These are phyloP conservation scores for Hypoxylon sp. DNA, from an alignment of 2,329 filamentous ascomycete genomes.

Conservation along the genomic window DNA sequence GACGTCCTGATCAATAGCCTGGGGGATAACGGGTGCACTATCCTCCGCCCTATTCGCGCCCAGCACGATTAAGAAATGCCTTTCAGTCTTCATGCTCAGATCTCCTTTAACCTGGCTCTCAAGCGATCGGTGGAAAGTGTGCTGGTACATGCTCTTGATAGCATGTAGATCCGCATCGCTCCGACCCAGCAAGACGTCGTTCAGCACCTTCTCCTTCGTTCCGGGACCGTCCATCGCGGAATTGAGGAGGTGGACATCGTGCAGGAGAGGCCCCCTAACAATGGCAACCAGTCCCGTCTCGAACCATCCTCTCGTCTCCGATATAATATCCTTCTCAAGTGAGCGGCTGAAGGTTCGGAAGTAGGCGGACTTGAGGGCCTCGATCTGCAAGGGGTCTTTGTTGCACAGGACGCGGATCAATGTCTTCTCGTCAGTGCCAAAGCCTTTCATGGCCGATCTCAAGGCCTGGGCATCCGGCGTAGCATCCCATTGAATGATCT, in stretches of 20 bases:
- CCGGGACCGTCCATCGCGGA: slow-evolving; percentile 83
- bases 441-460: slow-evolving; percentile 90
- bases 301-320: slow-evolving; percentile 83
- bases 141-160: slow-evolving; percentile 85
- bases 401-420: slow-evolving; percentile 79
- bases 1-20: slow-evolving; percentile 82
- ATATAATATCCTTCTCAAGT: slow-evolving; percentile 81
- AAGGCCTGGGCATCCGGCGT: slow-evolving; percentile 78
- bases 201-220: slow-evolving; percentile 88
- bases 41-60: slow-evolving; percentile 84
- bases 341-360: slow-evolving; percentile 74
- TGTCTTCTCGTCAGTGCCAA: slow-evolving; percentile 87
- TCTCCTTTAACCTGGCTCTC: slow-evolving; percentile 82
- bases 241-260: slow-evolving; percentile 80
- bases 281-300: slow-evolving; percentile 81
- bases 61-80: slow-evolving; percentile 87
- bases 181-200: slow-evolving; percentile 86
- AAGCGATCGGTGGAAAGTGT: slow-evolving; percentile 75
- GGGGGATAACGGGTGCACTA: slow-evolving; percentile 78
- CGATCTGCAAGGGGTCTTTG: slow-evolving; percentile 84
- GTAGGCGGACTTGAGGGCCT: slow-evolving; percentile 77
- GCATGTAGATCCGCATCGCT: slow-evolving; percentile 90
- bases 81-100: slow-evolving; percentile 86
- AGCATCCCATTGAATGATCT: slow-evolving; percentile 78
- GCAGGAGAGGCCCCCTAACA: slow-evolving; percentile 81